These are phyloP conservation scores for Rhinocladiella similis DNA, from an alignment of 2,329 filamentous ascomycete genomes.

Conservation along the genomic window DNA sequence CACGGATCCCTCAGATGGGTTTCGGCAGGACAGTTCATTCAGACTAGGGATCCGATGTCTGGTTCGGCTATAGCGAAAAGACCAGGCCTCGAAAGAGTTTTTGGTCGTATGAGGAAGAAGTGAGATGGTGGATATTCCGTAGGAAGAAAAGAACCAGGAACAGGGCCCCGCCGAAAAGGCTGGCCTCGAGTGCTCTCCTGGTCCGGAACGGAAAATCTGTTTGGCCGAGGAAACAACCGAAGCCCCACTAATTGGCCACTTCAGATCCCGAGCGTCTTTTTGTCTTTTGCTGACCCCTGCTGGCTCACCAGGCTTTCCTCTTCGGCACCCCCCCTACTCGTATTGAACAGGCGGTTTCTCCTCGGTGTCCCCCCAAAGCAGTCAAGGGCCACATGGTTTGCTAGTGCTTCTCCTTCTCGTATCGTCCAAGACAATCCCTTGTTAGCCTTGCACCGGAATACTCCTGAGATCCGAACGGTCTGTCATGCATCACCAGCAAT, in stretches of 20 bases:
- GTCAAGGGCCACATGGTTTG: too few species aligned
- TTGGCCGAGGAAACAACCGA: slow-evolving; percentile 15
- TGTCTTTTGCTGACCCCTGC: background rate
- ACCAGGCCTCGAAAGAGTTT: background rate
- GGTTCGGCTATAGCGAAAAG: background rate
- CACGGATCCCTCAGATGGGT: background rate
- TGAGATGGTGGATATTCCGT: background rate
- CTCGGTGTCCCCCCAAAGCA: too few species aligned
- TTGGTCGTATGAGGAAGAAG: background rate
- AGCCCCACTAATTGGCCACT: slow-evolving; percentile 3
- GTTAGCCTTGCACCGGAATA: too few species aligned
- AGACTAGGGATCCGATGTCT: background rate
- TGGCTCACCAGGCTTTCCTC: too few species aligned
- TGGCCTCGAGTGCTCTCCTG: background rate
- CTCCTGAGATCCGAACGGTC: too few species aligned
- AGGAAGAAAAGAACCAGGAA: background rate
- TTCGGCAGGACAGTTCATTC: background rate
- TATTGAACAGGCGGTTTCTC: too few species aligned
- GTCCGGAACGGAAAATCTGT: slow-evolving; percentile 26
- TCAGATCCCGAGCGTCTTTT: slow-evolving; percentile 9
- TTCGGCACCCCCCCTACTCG: background rate
- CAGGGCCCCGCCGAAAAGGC: background rate
- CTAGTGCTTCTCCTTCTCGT: too few species aligned
- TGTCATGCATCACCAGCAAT: too few species aligned
- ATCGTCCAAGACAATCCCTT: too few species aligned